Base-by-base conservation (phyloP, 176 grass and related monocot genomes). In the Oropetium thomaeum region DNA sequence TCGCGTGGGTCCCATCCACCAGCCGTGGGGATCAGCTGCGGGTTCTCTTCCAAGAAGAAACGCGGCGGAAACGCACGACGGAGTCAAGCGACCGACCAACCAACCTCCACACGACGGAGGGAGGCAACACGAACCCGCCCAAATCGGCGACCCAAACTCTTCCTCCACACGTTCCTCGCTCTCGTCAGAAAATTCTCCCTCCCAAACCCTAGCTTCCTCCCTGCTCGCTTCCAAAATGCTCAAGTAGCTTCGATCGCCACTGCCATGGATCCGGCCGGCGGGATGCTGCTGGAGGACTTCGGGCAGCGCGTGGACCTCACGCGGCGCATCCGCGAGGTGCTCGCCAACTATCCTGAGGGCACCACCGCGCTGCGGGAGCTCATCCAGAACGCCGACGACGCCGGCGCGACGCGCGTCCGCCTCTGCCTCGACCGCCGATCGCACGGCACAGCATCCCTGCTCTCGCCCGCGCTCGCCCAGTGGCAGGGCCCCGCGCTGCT, bases 401-500 rank as follows among this genome's bases (percentile, higher is more conserved):
- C 95, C 11, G 90, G 95, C 22, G 90, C 95, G 37, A 65, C 81
- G 37, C 83, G 84, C 27, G 81, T 97, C 65, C 90, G 88, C 85
- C 81, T 97, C 83, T 97, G 95, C 87, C 90, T 97, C 45, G 95
- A 97, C 81, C 90, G 88, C 70, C 95, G 95, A 7, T 15, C 74
- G 32, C 95, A 97, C 62, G 83, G 88, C 4, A 2, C 41, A 5
- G 62, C n/a, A 1, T 93, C 90, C 23, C 75, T 97, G 33, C 88
- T 97, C 39, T 85, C 90, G 22, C 86, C 88, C 3, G 53, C 79
- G 12, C 95, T 97, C 27, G 88, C 90, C 4, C 95, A 87, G 71
- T 97, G 90, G 83, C 95, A 97, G 90, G 90, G 95, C 1, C 95
- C 90, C 23, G 95, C 95, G 23, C 84, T 93, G 73, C 86, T 97